A percentile compares a stretch with the other conserved stretches of the same genome.
Evolutionary conservation across 148 eudicot species (phyloP).

Genomic region (Fagopyrum homotropicum): DNA sequence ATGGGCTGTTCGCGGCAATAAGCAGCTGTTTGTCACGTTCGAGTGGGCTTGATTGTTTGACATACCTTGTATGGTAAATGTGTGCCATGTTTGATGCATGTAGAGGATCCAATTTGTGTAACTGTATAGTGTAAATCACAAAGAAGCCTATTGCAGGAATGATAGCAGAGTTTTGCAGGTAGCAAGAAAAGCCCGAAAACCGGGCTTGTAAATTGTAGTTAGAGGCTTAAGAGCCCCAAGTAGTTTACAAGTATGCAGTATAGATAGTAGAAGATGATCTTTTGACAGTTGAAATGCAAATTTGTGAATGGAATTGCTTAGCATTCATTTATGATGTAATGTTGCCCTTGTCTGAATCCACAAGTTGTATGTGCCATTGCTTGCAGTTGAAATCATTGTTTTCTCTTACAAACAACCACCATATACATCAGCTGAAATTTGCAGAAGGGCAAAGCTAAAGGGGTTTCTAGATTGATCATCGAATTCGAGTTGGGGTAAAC

Average conservation of each 20-base stretch:
- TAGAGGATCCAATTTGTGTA: background rate
- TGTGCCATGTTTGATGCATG: background rate
- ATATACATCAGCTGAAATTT: too few species aligned
- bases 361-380: background rate
- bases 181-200: background rate
- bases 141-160: background rate
- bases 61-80: background rate
- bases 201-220: background rate
- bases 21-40: background rate
- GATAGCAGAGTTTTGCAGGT: slow-evolving; percentile 12
- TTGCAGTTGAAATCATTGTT: background rate
- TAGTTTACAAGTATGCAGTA: background rate
- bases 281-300: background rate
- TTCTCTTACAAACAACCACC: too few species aligned
- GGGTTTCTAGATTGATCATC: too few species aligned
- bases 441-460: background rate
- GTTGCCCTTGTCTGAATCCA: background rate
- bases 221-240: slow-evolving; percentile 3
- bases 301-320: background rate
- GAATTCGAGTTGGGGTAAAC: background rate
- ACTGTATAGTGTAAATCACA: slow-evolving; percentile 9
- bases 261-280: background rate
- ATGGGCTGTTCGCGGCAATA: background rate
- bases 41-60: background rate
- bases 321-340: background rate